Conservation (phyloP, 352 stramenopile species). For the Phytophthora pini region DNA sequence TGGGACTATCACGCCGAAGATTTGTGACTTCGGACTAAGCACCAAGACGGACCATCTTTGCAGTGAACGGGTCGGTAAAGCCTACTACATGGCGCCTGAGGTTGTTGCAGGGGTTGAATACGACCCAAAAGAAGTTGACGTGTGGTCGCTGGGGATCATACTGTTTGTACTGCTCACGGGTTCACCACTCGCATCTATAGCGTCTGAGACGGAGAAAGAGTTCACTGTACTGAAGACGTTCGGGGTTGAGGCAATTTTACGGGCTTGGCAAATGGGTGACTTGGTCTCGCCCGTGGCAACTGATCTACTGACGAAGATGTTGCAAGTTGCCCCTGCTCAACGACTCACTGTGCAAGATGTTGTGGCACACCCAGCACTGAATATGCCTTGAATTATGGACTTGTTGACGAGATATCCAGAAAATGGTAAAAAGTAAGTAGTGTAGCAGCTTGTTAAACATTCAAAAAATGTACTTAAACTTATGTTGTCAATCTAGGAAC, state of each 20-base stretch:
- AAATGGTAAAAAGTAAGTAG: too few species aligned
- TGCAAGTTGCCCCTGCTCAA: background rate
- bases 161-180: slow-evolving; percentile 66
- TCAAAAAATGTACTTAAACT: too few species aligned
- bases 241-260: background rate
- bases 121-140: slow-evolving; percentile 47
- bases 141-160: slow-evolving; percentile 65
- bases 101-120: slow-evolving; percentile 42
- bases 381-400: too few species aligned
- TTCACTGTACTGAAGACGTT: background rate
- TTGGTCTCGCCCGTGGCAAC: background rate
- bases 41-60: slow-evolving; percentile 30
- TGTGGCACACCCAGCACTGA: too few species aligned
- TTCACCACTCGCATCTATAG: slow-evolving; percentile 39
- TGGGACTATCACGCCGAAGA: slow-evolving; percentile 26
- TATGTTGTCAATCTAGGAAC: slow-evolving; percentile 32
- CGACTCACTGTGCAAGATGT: too few species aligned
- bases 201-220: slow-evolving; percentile 4
- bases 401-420: too few species aligned
- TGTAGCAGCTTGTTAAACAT: too few species aligned
- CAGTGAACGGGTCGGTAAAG: slow-evolving; percentile 49
- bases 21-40: slow-evolving; percentile 52
- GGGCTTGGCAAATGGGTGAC: background rate
- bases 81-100: slow-evolving; percentile 70
- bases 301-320: background rate